Evolutionary conservation across 106 monocot species (phyloP).

Genomic region (Gastrodia elata): DNA sequence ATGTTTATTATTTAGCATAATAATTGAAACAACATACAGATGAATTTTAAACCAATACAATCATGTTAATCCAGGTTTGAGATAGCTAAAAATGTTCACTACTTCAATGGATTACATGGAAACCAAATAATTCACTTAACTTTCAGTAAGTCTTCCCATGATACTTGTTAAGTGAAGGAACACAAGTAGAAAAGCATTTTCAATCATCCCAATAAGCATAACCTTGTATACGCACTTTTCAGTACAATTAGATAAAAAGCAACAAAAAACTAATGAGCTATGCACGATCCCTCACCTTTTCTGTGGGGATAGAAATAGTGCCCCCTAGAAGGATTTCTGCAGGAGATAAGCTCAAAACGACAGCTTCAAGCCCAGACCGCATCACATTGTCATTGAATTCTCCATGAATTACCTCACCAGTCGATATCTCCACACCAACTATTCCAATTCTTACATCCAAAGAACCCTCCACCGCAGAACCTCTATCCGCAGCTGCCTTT

Average conservation of each 20-base stretch:
- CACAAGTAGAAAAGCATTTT: background rate
- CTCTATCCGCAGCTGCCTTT: conserved; percentile 18
- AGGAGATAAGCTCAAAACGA: conserved; percentile 65
- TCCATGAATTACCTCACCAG: conserved; percentile 74
- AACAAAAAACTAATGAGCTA: background rate
- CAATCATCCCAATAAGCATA: background rate
- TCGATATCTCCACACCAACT: conserved; percentile 77
- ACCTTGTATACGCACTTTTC: background rate
- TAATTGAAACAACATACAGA: background rate
- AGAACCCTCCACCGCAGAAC: conserved; percentile 16
- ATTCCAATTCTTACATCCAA: conserved; percentile 70
- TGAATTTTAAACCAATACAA: background rate
- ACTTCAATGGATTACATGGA: background rate
- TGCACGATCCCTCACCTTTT: conserved; percentile 46
- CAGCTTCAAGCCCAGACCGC: conserved; percentile 76
- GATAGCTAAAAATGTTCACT: background rate
- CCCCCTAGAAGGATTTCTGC: conserved; percentile 73
- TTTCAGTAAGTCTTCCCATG: background rate
- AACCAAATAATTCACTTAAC: background rate
- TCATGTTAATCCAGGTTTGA: background rate
- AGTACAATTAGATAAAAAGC: background rate
- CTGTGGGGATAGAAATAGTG: conserved; percentile 51
- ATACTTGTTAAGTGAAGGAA: background rate
- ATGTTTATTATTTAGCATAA: background rate
- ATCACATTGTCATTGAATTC: conserved; percentile 76